Evolutionary conservation across 768 basidiomycete species (phyloP).

Genomic region (Boletus rubropictus): DNA sequence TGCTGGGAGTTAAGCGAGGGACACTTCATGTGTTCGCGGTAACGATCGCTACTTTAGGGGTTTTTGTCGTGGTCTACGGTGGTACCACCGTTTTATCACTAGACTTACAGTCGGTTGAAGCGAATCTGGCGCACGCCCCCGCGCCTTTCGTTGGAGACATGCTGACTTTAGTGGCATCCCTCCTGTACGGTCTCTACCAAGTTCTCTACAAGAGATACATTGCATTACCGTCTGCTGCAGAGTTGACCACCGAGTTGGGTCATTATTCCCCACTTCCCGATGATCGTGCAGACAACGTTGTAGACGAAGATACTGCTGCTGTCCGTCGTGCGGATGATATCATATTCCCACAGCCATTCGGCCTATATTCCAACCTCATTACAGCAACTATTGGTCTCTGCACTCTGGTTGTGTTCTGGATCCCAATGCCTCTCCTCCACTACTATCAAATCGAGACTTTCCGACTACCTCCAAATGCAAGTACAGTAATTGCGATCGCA

Average conservation of each 20-base stretch:
- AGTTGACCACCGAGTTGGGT: constrained; percentile 35
- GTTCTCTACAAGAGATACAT: constrained; percentile 80
- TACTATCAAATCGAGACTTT: constrained; percentile 61
- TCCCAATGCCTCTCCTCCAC: constrained; percentile 72
- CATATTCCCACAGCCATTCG: constrained; percentile 67
- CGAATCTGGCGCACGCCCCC: constrained; percentile 21
- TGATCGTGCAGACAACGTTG: constrained; percentile 30
- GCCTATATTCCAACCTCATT: constrained; percentile 77
- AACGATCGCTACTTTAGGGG: constrained; percentile 73
- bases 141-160: constrained; percentile 68
- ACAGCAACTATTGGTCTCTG: constrained; percentile 75
- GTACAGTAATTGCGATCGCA: constrained; percentile 46
- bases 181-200: constrained; percentile 74
- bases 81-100: constrained; percentile 36
- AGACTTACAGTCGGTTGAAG: constrained; percentile 12
- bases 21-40: constrained; percentile 64
- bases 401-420: constrained; percentile 72
- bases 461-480: constrained; percentile 48
- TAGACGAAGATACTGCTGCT: constrained; percentile 18
- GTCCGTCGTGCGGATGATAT: constrained; percentile 27
- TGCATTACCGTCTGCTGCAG: constrained; percentile 62
- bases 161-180: constrained; percentile 64
- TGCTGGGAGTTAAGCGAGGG: constrained; percentile 62
- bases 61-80: constrained; percentile 80
- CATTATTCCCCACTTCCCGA: constrained; percentile 45